Conservation (phyloP, 257 asterid species). For the Parsonsia alboflavescens region DNA sequence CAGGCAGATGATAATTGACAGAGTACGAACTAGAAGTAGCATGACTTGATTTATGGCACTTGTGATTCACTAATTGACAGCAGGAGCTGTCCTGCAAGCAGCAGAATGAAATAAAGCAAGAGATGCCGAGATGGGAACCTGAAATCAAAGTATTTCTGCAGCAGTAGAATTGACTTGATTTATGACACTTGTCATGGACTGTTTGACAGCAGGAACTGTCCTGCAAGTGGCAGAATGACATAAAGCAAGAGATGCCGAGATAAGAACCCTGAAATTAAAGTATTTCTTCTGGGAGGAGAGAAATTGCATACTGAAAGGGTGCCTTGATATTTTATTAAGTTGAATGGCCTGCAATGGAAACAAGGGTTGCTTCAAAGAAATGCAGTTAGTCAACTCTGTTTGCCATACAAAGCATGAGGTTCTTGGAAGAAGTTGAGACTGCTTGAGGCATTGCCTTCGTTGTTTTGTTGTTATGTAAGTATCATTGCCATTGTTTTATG, state of each 20-base stretch:
- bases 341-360: background rate
- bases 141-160: background rate
- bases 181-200: background rate
- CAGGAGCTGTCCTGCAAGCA: background rate
- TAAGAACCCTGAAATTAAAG: background rate
- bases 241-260: background rate
- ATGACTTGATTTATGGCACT: slow-evolving; percentile 26
- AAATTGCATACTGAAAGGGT: background rate
- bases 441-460: background rate
- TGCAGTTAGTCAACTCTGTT: background rate
- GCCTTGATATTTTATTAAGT: background rate
- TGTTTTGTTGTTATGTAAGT: background rate
- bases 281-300: background rate
- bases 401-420: background rate
- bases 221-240: background rate
- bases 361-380: no score
- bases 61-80: background rate
- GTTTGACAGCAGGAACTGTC: background rate
- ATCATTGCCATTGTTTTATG: background rate
- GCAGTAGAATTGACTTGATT: slow-evolving; percentile 50
- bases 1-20: slow-evolving; percentile 86
- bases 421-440: background rate
- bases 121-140: no score
- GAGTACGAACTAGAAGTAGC: slow-evolving; percentile 77
- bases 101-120: background rate